Percentiles rank a stretch among this genome's conserved stretches.
phyloP scores from a whole-genome alignment of 768 basidiomycete genomes.

The Imleria badia region DNA sequence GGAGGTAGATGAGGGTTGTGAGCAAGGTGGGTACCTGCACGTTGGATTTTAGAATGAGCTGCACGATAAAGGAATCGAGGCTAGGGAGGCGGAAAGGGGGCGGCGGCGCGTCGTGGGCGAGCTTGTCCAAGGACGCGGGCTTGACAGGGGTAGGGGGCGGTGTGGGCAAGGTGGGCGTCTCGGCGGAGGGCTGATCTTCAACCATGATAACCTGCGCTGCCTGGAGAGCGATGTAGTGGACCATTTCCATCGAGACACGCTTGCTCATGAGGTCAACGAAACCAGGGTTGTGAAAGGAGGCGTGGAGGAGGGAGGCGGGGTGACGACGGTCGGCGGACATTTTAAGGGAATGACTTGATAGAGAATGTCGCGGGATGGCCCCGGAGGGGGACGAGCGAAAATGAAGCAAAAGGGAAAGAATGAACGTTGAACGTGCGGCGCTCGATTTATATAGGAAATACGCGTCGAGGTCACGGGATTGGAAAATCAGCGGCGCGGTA shows the following conservation, averaged over 20 bases:
- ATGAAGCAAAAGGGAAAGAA: conserved; percentile 18
- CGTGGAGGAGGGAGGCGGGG: conserved; percentile 81
- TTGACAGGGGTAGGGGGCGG: conserved; percentile 70
- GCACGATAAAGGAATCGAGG: conserved; percentile 81
- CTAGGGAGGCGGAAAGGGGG: conserved; percentile 47
- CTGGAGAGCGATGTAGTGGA: conserved; percentile 79
- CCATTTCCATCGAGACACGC: conserved; percentile 82
- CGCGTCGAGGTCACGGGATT: conserved; percentile 32
- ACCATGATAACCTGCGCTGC: conserved; percentile 73
- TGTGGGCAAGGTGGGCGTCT: conserved; percentile 47
- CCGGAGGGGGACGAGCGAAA: conserved; percentile 2
- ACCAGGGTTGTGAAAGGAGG: conserved; percentile 73
- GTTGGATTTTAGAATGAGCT: conserved; percentile 76
- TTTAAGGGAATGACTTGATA: conserved; percentile 35
- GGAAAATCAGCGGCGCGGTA: conserved; percentile 14
- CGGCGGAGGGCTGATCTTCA: conserved; percentile 45
- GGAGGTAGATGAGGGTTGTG: conserved; percentile 88
- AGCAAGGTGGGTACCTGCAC: conserved; percentile 91
- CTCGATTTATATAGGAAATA: conserved; percentile 17
- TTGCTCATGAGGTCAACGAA: conserved; percentile 77
- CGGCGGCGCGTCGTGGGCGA: conserved; percentile 26
- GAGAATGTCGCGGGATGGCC: conserved; percentile 24
- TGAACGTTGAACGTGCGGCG: no score
- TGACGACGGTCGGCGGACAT: conserved; percentile 48
- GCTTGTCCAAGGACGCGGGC: conserved; percentile 36